Evolutionary conservation across 2,329 filamentous ascomycete species (phyloP).

Genomic region (Aspergillus versicolor): DNA sequence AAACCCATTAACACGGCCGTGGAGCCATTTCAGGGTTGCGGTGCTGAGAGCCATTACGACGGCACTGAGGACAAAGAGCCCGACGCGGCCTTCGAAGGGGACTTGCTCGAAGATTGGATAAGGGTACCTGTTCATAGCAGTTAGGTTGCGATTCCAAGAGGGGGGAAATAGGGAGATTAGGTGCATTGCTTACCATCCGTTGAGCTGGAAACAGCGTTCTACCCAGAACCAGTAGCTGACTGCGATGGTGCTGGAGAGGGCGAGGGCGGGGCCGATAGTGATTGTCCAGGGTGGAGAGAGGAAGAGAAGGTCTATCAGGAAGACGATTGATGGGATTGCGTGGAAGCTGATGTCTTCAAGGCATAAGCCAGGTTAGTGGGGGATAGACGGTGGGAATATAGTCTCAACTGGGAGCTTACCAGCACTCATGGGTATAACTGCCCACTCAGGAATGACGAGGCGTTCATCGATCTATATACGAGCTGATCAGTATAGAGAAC

Average conservation of each 20-base stretch:
- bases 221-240: constrained; percentile 66
- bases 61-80: constrained; percentile 70
- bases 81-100: constrained; percentile 62
- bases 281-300: constrained; percentile 63
- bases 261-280: constrained; percentile 51
- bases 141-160: background rate
- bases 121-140: constrained; percentile 62
- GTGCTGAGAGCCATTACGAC: constrained; percentile 71
- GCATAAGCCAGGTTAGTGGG: background rate
- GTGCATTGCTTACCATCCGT: constrained; percentile 55
- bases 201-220: constrained; percentile 58
- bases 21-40: constrained; percentile 65
- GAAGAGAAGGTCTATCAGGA: constrained; percentile 56
- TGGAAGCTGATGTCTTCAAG: constrained; percentile 48
- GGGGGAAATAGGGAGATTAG: background rate
- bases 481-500: constrained; percentile 1
- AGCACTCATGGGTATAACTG: constrained; percentile 35
- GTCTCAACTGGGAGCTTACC: constrained; percentile 26
- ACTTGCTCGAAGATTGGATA: constrained; percentile 80
- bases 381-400: background rate
- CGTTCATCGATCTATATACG: constrained; percentile 40
- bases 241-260: constrained; percentile 51
- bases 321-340: constrained; percentile 53
- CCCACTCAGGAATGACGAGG: constrained; percentile 51
- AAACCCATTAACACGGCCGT: constrained; percentile 53